phyloP scores from a whole-genome alignment of 768 basidiomycete species.

The Hirschioporus abietinus region DNA sequence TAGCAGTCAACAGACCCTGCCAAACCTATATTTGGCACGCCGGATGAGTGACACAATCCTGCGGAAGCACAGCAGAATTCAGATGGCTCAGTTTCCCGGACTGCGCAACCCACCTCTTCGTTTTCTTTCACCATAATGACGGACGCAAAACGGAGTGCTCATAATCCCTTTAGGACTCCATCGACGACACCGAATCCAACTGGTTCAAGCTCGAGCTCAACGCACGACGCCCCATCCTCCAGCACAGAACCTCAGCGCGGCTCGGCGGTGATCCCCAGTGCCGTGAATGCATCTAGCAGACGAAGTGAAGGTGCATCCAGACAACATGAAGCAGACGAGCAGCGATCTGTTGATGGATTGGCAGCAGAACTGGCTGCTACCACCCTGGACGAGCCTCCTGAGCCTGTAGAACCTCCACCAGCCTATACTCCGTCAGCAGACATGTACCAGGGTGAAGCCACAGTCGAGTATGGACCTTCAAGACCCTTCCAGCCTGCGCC shows the following conservation, averaged over 20 bases:
- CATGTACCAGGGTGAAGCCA: constrained; percentile 49
- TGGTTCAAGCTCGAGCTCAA: constrained; percentile 13
- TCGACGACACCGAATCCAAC: constrained; percentile 25
- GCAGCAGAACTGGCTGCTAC: constrained; percentile 13
- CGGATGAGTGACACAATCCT: not conserved
- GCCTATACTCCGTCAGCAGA: constrained; percentile 62
- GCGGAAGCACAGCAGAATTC: not conserved
- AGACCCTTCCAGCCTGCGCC: constrained; percentile 54
- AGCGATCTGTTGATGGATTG: constrained; percentile 5
- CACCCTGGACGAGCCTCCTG: constrained; percentile 26
- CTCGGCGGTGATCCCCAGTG: constrained; percentile 3
- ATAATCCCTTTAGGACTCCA: constrained; percentile 31
- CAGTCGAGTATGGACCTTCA: constrained; percentile 56
- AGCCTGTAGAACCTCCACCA: constrained; percentile 51
- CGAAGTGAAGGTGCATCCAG: not conserved
- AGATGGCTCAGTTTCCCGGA: not conserved
- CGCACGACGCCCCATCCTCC: constrained; percentile 5
- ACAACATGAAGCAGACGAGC: not conserved
- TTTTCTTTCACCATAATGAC: not conserved
- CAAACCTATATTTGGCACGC: too few relatives aligned
- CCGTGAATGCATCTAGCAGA: not conserved
- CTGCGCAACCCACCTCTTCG: not conserved
- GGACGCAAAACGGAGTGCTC: constrained; percentile 1
- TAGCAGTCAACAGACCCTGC: too few relatives aligned
- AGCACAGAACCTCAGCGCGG: constrained; percentile 1